Conservation (phyloP, 208 protist species). For the Trypanosomatidae sp. region DNA sequence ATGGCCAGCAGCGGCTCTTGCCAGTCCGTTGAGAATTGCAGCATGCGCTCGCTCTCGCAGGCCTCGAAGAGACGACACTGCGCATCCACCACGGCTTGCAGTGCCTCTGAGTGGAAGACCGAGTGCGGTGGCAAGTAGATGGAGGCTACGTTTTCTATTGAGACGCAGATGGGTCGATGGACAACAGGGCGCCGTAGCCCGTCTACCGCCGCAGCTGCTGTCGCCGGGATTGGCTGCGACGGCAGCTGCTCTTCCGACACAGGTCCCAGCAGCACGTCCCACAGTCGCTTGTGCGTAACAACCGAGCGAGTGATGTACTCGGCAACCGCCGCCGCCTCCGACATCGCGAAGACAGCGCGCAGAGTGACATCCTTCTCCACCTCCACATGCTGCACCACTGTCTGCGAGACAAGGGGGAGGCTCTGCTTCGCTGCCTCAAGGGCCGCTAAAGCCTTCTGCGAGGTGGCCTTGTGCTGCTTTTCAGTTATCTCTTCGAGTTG, state of each 20-base stretch:
- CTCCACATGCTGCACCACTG: conserved; percentile 30
- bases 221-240: conserved; percentile 2
- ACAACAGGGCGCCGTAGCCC: conserved; percentile 7
- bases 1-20: conserved; percentile 27
- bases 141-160: conserved; percentile 32
- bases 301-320: conserved; percentile 59
- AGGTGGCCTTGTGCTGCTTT: conserved; percentile 42
- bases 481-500: conserved; percentile 44
- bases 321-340: conserved; percentile 52
- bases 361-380: conserved; percentile 46
- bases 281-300: conserved; percentile 67
- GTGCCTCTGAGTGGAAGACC: conserved; percentile 43
- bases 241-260: conserved; percentile 21
- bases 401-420: conserved; percentile 36
- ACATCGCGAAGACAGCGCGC: conserved; percentile 57
- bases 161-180: conserved; percentile 7
- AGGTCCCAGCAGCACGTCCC: conserved; percentile 31
- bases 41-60: conserved; percentile 21
- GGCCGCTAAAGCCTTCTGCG: conserved; percentile 46
- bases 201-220: background rate
- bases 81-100: conserved; percentile 36
- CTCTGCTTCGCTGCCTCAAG: conserved; percentile 41
- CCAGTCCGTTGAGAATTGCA: conserved; percentile 28
- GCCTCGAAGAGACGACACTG: conserved; percentile 35
- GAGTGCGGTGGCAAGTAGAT: conserved; percentile 64